Percentiles rank a stretch among this genome's conserved stretches.
phyloP scores from a whole-genome alignment of 2,329 filamentous ascomycete genomes.

The Hypocreales sp. region DNA sequence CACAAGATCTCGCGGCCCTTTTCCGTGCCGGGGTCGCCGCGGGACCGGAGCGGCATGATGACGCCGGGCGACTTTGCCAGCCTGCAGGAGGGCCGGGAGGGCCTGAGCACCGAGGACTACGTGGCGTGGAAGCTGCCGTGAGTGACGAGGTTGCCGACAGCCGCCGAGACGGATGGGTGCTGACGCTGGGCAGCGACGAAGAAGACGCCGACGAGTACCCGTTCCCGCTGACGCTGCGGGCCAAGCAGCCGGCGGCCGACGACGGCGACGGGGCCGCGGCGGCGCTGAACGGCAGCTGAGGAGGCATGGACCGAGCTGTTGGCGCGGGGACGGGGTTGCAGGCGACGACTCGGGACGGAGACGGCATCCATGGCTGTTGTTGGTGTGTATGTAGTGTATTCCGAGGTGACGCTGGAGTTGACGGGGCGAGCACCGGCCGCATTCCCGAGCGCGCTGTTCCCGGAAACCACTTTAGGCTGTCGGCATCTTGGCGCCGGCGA shows the following conservation, averaged over 20 bases:
- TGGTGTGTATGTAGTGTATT: too few relatives aligned
- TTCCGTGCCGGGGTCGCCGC: slow-evolving; percentile 83
- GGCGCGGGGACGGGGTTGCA: too few relatives aligned
- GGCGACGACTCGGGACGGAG: too few relatives aligned
- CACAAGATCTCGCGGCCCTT: slow-evolving; percentile 91
- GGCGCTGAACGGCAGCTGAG: slow-evolving; percentile 7
- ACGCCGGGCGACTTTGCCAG: slow-evolving; percentile 96
- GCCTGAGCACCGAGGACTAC: slow-evolving; percentile 90
- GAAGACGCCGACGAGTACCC: slow-evolving; percentile 70
- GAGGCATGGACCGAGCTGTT: too few relatives aligned
- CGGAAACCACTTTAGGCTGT: too few relatives aligned
- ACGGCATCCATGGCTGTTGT: too few relatives aligned
- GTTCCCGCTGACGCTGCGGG: slow-evolving; percentile 41
- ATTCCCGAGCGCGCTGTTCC: too few relatives aligned
- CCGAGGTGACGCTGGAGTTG: too few relatives aligned
- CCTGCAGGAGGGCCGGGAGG: slow-evolving; percentile 85
- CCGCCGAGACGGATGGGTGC: not conserved
- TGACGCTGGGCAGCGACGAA: slow-evolving; percentile 49
- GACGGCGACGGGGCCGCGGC: slow-evolving; percentile 4
- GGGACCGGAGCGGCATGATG: slow-evolving; percentile 93
- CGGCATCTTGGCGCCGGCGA: too few relatives aligned
- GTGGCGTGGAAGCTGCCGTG: slow-evolving; percentile 96
- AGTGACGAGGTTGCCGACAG: slow-evolving; percentile 29
- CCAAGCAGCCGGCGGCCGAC: slow-evolving; percentile 28
- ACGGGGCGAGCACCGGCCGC: too few relatives aligned